Conservation (phyloP, 805 yeast genomes). For the Candida nemodendra region DNA sequence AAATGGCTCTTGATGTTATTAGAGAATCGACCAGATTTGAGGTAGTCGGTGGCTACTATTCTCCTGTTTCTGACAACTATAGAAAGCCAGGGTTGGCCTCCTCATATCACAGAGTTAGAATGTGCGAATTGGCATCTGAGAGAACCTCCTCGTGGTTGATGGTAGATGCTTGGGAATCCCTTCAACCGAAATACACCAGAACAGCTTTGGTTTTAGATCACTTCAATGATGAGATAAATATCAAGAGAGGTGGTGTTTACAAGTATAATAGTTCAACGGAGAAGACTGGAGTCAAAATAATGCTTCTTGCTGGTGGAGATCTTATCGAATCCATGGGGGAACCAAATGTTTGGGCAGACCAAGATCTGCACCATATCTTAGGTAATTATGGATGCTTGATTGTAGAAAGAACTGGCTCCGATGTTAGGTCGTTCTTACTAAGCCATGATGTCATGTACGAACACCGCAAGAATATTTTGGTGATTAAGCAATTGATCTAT, state of each 20-base stretch:
- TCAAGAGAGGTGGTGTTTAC: constrained; percentile 80
- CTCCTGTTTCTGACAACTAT: constrained; percentile 93
- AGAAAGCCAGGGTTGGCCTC: constrained; percentile 91
- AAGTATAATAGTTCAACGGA: constrained; percentile 56
- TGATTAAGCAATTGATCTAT: constrained; percentile 92
- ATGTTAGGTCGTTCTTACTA: constrained; percentile 86
- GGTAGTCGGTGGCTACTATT: constrained; percentile 93
- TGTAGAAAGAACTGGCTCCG: constrained; percentile 95
- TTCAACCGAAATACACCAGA: constrained; percentile 86
- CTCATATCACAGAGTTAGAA: constrained; percentile 85
- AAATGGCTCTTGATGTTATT: constrained; percentile 95
- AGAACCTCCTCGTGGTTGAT: constrained; percentile 95
- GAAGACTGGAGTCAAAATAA: constrained; percentile 75
- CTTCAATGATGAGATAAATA: constrained; percentile 91
- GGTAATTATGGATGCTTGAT: constrained; percentile 96
- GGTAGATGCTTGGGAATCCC: constrained; percentile 99
- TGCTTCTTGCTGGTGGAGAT: constrained; percentile 98
- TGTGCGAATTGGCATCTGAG: constrained; percentile 98
- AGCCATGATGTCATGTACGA: constrained; percentile 98
- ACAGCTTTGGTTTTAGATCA: constrained; percentile 96
- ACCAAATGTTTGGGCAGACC: constrained; percentile 98
- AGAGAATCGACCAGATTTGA: constrained; percentile 91
- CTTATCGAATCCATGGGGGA: constrained; percentile 99
- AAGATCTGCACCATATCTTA: constrained; percentile 88
- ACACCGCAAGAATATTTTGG: constrained; percentile 88